Conservation (phyloP, 2,329 filamentous ascomycete species). For the Epichloe elymi region DNA sequence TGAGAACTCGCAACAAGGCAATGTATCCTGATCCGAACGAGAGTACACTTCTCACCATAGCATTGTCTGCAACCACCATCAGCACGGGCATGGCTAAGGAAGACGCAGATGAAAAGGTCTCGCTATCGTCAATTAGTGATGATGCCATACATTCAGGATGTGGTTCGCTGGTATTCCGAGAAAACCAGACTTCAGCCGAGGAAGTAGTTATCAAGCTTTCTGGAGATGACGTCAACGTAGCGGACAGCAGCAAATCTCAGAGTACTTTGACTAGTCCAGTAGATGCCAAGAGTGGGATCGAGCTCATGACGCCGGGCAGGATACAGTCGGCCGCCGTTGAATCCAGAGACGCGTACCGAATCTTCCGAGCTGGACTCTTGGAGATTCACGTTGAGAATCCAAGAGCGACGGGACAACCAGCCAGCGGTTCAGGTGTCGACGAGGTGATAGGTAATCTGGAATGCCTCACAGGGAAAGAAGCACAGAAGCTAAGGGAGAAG, state of each 20-base stretch:
- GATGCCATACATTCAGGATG: not conserved
- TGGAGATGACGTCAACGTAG: not conserved
- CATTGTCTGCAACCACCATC: not conserved
- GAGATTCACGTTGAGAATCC: not conserved
- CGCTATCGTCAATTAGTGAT: not conserved
- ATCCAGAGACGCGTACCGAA: not conserved
- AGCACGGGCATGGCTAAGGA: not conserved
- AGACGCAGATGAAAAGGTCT: not conserved
- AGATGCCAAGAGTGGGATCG: not conserved
- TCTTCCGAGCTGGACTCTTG: not conserved
- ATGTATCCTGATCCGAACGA: slow-evolving; percentile 1
- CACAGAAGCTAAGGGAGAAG: not conserved
- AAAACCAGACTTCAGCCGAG: not conserved
- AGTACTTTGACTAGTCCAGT: not conserved
- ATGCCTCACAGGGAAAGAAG: not conserved
- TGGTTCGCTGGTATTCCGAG: too few relatives aligned
- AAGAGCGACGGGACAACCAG: not conserved
- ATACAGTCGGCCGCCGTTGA: not conserved
- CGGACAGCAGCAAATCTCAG: not conserved
- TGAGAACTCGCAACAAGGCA: not conserved
- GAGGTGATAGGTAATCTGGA: not conserved
- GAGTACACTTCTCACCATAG: not conserved
- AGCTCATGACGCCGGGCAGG: not conserved
- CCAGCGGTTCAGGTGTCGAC: not conserved
- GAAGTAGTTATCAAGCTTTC: not conserved